Evolutionary conservation across 768 basidiomycete species (phyloP).

Genomic region (Boletus vermiculosoides): DNA sequence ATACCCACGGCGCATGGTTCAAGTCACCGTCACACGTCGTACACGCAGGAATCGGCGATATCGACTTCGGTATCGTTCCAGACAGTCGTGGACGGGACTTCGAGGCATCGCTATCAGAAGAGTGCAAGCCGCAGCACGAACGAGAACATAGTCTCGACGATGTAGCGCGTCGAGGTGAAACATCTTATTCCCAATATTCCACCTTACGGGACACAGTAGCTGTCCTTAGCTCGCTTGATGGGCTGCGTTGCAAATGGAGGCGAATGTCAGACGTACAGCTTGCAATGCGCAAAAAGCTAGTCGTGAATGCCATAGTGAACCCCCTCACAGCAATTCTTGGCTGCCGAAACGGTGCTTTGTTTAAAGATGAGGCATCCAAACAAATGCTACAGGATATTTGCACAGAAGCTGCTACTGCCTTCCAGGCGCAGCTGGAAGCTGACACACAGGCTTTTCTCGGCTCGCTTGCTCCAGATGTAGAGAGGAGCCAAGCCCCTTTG

Average conservation of each 20-base stretch:
- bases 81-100: constrained; percentile 63
- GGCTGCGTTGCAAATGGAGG: constrained; percentile 61
- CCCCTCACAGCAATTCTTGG: constrained; percentile 80
- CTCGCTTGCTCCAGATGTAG: constrained; percentile 25
- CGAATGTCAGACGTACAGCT: constrained; percentile 66
- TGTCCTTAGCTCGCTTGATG: constrained; percentile 53
- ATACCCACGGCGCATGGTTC: constrained; percentile 74
- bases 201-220: constrained; percentile 69
- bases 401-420: constrained; percentile 66
- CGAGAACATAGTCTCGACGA: constrained; percentile 51
- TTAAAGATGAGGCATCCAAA: constrained; percentile 42
- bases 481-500: constrained; percentile 27
- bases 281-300: constrained; percentile 75
- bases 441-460: constrained; percentile 32
- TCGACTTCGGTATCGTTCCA: constrained; percentile 79
- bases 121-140: constrained; percentile 33
- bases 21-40: constrained; percentile 54
- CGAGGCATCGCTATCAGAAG: constrained; percentile 50
- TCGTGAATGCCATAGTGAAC: constrained; percentile 79
- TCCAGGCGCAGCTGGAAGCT: constrained; percentile 48
- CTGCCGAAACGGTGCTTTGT: constrained; percentile 76
- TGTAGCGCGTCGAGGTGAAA: constrained; percentile 42
- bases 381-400: constrained; percentile 56
- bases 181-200: constrained; percentile 45
- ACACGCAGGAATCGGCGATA: constrained; percentile 65